Evolutionary conservation across 768 basidiomycete genomes (phyloP).

Genomic region (Candolleomyces eurysporus): DNA sequence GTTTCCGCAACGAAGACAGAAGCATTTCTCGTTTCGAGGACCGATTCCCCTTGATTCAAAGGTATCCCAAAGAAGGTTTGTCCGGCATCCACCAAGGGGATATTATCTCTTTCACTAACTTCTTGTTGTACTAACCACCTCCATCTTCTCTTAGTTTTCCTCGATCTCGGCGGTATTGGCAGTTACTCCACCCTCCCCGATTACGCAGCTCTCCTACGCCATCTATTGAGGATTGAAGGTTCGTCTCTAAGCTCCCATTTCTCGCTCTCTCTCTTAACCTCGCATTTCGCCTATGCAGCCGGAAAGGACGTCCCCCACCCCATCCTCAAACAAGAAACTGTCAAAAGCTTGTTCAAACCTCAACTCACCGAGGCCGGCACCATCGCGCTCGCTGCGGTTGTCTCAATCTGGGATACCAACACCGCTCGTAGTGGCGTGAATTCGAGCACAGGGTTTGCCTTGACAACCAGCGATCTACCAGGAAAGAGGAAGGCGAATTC

Average conservation of each 20-base stretch:
- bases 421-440: conserved; percentile 14
- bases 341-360: conserved; percentile 19
- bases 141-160: conserved; percentile 7
- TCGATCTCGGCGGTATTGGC: conserved; percentile 25
- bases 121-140: not conserved
- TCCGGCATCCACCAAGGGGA: not conserved
- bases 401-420: conserved; percentile 1
- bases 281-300: not conserved
- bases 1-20: conserved; percentile 17
- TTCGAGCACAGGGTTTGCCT: conserved; percentile 26
- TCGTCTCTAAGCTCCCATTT: not conserved
- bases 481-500: conserved; percentile 28
- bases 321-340: conserved; percentile 17
- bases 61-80: conserved; percentile 22
- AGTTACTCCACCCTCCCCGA: conserved; percentile 24
- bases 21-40: conserved; percentile 14
- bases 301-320: conserved; percentile 13
- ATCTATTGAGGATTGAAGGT: conserved; percentile 29
- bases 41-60: conserved; percentile 17
- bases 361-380: conserved; percentile 6
- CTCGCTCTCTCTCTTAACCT: not conserved
- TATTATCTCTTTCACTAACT: not conserved
- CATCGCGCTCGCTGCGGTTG: not conserved
- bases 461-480: conserved; percentile 24
- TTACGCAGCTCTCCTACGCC: conserved; percentile 25